Evolutionary conservation across 2,329 filamentous ascomycete genomes (phyloP), one percentile per base, ranked within the genome.

Genomic region (Sporothrix variecibatus): DNA sequence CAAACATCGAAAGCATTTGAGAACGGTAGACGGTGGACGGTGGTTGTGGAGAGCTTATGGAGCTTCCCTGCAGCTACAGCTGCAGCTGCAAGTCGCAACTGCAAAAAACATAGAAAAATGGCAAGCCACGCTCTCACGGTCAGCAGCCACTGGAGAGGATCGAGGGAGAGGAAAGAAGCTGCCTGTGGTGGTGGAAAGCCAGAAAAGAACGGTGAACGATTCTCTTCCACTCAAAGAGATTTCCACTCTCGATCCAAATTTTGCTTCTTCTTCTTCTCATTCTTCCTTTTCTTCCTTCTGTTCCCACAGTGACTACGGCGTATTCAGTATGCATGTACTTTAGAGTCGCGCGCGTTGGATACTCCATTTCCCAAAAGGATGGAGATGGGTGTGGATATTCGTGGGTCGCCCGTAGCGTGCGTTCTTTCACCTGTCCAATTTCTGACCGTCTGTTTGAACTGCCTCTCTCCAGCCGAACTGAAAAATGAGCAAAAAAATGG

Each of bases 221-320:
- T 43, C 7, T 43, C n/a, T 65, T 43, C 34, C 20, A 1, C 34
- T 34, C 8, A 34, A 3, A 34, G 34, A 4, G 15, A 15, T 23
- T 64, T 60, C 49, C 34, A 34, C 8, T 6, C 6, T 11, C 7
- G 58, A 62, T 38, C 7, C 23, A 40, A 38, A 7, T 17, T 28
- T 2, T 26, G 11, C 8, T 40, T 23, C 7, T 40, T 40, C n/a
- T 23, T 53, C 20, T 53, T 26, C 20, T n/a, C 15, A 31, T 46
- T 43, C 8, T 51, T 20, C 17, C 28, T n/a, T 28, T 6, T 20
- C 5, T 38, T 5, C 17, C 12, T 51, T 53, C 46, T 38, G 67
- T 69, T 69, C 67, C 67, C 46, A 69, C 28, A 53, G 67, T 17
- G 67, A 69, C 67, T 53, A 53, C 46, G 67, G 62, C 62, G 46